phyloP scores from a whole-genome alignment of 345 rosid genomes.

The Arabidopsis thaliana region DNA sequence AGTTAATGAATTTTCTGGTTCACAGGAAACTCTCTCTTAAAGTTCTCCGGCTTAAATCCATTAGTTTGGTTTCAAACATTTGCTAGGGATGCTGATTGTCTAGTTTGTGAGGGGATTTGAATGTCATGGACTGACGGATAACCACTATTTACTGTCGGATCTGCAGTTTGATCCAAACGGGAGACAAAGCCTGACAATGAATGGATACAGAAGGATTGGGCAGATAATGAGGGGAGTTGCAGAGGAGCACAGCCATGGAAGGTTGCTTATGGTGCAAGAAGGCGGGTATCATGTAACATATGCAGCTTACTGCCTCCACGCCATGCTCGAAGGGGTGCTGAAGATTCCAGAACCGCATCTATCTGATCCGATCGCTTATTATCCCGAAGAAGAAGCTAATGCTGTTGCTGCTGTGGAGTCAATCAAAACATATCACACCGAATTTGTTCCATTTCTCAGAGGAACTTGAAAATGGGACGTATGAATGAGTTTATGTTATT shows the following conservation, averaged over 20 bases:
- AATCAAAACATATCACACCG: conserved; percentile 54
- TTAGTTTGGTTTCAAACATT: neutral
- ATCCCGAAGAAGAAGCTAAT: conserved; percentile 78
- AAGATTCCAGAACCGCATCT: conserved; percentile 57
- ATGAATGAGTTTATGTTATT: conserved; percentile 9
- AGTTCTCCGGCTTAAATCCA: no score
- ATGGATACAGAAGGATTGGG: conserved; percentile 76
- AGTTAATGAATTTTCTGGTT: no score
- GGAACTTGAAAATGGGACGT: conserved; percentile 43
- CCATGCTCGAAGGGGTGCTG: conserved; percentile 84
- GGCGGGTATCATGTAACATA: conserved; percentile 91
- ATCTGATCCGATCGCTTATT: conserved; percentile 67
- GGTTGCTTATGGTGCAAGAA: conserved; percentile 85
- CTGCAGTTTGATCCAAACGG: conserved; percentile 93
- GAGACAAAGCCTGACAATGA: conserved; percentile 86
- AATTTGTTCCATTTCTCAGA: conserved; percentile 55
- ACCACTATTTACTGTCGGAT: neutral
- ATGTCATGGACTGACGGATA: neutral
- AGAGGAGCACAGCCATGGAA: conserved; percentile 59
- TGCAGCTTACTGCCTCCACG: conserved; percentile 91
- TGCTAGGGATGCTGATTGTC: neutral
- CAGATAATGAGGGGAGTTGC: conserved; percentile 53
- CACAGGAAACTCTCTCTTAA: no score
- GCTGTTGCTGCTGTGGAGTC: conserved; percentile 59
- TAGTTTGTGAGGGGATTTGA: neutral